Percentiles rank a stretch among this genome's conserved stretches.
These are phyloP conservation scores for Chlamydomonas sp. DNA, from an alignment of 139 green algal genomes.

Conservation along the genomic window DNA sequence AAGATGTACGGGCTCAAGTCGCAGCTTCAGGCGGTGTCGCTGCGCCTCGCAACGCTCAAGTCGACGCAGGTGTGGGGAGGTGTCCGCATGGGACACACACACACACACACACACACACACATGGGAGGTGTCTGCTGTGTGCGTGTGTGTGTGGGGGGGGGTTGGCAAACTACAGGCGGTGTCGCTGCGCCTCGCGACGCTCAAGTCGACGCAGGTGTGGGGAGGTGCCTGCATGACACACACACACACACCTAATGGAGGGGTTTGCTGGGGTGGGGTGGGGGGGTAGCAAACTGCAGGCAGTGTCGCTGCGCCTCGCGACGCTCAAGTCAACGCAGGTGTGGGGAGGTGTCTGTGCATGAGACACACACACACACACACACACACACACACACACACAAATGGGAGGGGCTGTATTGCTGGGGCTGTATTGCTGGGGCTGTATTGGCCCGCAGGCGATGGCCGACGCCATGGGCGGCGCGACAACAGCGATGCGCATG, in stretches of 20 bases:
- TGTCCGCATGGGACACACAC: too few species aligned
- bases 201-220: too few species aligned
- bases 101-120: too few species aligned
- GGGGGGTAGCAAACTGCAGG: conserved; percentile 81
- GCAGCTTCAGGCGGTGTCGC: conserved; percentile 93
- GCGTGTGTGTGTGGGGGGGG: background rate
- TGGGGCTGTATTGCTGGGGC: background rate
- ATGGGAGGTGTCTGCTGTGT: too few species aligned
- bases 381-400: too few species aligned
- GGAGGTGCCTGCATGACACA: too few species aligned
- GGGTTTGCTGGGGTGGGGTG: background rate
- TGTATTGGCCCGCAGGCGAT: too few species aligned
- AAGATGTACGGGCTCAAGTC: conserved; percentile 95
- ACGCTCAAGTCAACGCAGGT: conserved; percentile 95
- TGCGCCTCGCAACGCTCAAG: conserved; percentile 88
- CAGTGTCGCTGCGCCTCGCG: conserved; percentile 87
- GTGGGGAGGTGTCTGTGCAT: too few species aligned
- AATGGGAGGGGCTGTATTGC: too few species aligned
- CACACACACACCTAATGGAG: too few species aligned
- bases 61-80: too few species aligned
- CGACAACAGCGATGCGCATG: conserved; percentile 88
- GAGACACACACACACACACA: too few species aligned
- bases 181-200: conserved; percentile 85
- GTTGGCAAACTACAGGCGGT: conserved; percentile 93
- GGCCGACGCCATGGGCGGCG: conserved; percentile 90